Evolutionary conservation across 345 rosid species (phyloP), one percentile per base, ranked within the genome.

Genomic region (Citrus australasica): DNA sequence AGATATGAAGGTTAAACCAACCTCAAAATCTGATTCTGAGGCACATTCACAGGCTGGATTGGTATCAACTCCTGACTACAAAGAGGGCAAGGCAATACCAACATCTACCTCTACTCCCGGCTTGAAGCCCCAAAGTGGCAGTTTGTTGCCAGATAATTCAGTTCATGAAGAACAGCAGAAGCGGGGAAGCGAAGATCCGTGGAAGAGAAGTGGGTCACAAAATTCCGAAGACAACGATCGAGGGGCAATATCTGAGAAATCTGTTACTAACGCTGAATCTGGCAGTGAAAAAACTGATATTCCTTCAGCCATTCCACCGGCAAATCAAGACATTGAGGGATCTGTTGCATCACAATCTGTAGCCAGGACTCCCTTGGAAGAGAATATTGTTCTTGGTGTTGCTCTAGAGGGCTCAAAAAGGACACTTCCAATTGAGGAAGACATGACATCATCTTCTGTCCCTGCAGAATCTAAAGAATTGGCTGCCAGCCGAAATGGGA

Each of bases 351-450:
- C 78, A 16, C 84, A 87, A 14, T 76, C 90, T 4, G 72, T 79
- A 40, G 67, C 71, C 37, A 85, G 86, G 80, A 84, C 93, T 53
- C 78, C 87, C 14, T 67, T 92, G 84, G 95, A 89, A 81, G 98
- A 95, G 72, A 95, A 93, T 78, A 87, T 95, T 67, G 92, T 95
- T 80, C 95, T 95, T 19, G 97, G 92, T 4, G 98, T 95, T 62
- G 98, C 98, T 6, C 69, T 95, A 63, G 98, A 95, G 67, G 98
- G 98, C 53, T 90, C 95, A 24, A 93, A 92, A 81, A 87, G 95
- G n/a, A 93, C 93, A 22, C 95, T 93, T 59, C 98, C 93, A 2
- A 91, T 93, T n/a, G 97, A 93, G 61, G 98, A 90, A 78, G 93
- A 92, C 74, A 68, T 21, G 16, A 75, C 69, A 11, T 70, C 85